phyloP scores from a whole-genome alignment of 306 rosid species.

The Castanea crenata region DNA sequence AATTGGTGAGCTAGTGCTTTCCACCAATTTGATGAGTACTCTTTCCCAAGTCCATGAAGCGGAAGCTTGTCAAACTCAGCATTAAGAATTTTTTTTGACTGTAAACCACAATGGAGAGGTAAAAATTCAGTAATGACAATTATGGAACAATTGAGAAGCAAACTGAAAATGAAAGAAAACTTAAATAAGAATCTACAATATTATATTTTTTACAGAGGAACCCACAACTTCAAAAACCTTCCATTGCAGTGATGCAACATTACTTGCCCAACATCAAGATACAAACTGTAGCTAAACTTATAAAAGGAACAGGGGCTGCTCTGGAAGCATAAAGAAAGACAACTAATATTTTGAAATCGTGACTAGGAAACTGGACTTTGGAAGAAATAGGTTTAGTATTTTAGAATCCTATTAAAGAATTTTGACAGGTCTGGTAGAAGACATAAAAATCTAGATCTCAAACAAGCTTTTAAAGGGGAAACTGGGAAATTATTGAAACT shows the following conservation, averaged over 20 bases:
- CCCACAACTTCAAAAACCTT: neutral
- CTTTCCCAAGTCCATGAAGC: slow-evolving; percentile 87
- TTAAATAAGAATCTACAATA: slow-evolving; percentile 7
- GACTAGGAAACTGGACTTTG: neutral
- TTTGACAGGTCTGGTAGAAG: too few relatives aligned
- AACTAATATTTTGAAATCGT: too few relatives aligned
- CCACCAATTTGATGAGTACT: slow-evolving; percentile 84
- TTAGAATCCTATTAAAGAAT: too few relatives aligned
- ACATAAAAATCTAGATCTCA: too few relatives aligned
- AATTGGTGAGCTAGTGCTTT: slow-evolving; percentile 76
- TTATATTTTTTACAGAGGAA: neutral
- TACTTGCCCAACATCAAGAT: neutral
- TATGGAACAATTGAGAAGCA: slow-evolving; percentile 14
- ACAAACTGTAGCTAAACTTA: neutral
- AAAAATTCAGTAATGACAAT: slow-evolving; percentile 23
- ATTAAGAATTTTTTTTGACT: slow-evolving; percentile 70
- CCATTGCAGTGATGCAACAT: slow-evolving; percentile 9
- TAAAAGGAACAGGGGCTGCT: neutral
- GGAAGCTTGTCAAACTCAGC: slow-evolving; percentile 79
- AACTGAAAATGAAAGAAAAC: slow-evolving; percentile 1
- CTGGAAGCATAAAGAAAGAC: too few relatives aligned
- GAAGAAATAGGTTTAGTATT: neutral
- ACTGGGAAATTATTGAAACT: too few relatives aligned
- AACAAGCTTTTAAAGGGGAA: too few relatives aligned
- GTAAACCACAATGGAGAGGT: slow-evolving; percentile 37